Evolutionary conservation across 2,329 filamentous ascomycete genomes (phyloP).

Genomic region (Gaeumannomyces sp.): DNA sequence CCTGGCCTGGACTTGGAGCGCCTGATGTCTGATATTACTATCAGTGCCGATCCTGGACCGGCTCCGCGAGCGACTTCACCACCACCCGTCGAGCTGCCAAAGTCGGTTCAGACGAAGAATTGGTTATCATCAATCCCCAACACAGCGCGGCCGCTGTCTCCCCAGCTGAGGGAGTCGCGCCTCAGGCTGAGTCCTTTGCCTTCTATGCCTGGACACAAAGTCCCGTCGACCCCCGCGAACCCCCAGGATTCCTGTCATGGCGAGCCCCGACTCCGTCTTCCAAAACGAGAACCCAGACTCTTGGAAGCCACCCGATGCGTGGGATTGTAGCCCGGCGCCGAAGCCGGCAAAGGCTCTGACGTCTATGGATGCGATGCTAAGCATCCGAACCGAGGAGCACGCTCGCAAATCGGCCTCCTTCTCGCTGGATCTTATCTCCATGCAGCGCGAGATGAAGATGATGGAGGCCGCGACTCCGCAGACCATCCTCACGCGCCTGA

Average conservation of each 20-base stretch:
- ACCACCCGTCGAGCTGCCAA: neutral
- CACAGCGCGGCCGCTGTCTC: slow-evolving; percentile 3
- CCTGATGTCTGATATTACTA: slow-evolving; percentile 30
- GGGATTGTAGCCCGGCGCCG: slow-evolving; percentile 29
- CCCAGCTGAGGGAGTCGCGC: neutral
- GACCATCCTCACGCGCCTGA: slow-evolving; percentile 48
- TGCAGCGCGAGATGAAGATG: slow-evolving; percentile 47
- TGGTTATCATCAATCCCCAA: slow-evolving; percentile 9
- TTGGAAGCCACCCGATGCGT: slow-evolving; percentile 41
- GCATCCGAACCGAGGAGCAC: slow-evolving; percentile 11
- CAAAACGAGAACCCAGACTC: slow-evolving; percentile 31
- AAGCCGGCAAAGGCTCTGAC: slow-evolving; percentile 12
- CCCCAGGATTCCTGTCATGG: slow-evolving; percentile 15
- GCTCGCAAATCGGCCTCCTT: slow-evolving; percentile 14
- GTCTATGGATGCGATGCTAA: slow-evolving; percentile 7
- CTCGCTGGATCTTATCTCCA: slow-evolving; percentile 27
- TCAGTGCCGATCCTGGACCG: slow-evolving; percentile 23
- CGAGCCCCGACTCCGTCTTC: slow-evolving; percentile 17
- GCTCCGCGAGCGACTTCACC: slow-evolving; percentile 8
- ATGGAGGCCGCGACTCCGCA: slow-evolving; percentile 49
- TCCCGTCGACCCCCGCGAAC: slow-evolving; percentile 2
- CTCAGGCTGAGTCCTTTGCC: neutral
- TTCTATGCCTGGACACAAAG: neutral
- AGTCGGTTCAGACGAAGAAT: slow-evolving; percentile 8
- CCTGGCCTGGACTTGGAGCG: slow-evolving; percentile 28